These are phyloP conservation scores for Alternaria burnsii DNA, from an alignment of 2,329 filamentous ascomycete genomes.

Conservation along the genomic window DNA sequence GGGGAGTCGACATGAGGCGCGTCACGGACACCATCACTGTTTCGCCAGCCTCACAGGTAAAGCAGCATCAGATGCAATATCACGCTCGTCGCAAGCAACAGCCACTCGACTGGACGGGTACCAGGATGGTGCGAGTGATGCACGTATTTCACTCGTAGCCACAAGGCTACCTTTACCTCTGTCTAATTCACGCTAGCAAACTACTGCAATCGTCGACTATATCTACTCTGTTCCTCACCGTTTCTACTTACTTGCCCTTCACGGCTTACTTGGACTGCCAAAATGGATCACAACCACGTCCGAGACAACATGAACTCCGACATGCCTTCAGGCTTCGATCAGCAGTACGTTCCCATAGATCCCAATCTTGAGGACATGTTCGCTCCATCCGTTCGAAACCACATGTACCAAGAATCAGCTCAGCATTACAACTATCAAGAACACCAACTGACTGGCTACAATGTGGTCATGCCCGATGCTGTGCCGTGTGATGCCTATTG, in stretches of 20 bases:
- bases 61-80: background rate
- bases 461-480: background rate
- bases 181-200: background rate
- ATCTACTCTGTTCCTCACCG: background rate
- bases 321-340: background rate
- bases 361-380: background rate
- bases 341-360: background rate
- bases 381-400: background rate
- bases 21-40: background rate
- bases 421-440: background rate
- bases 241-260: background rate
- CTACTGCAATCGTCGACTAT: background rate
- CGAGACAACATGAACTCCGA: background rate
- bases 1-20: conserved; percentile 4
- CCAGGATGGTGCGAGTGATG: background rate
- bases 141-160: background rate
- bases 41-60: background rate
- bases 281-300: conserved; percentile 1
- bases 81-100: background rate
- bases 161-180: conserved; percentile 1
- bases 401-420: background rate
- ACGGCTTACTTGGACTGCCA: background rate
- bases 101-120: background rate
- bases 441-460: background rate
- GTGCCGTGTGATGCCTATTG: background rate